Conservation (phyloP, 805 yeast species). For the Yarrowia sp. region DNA sequence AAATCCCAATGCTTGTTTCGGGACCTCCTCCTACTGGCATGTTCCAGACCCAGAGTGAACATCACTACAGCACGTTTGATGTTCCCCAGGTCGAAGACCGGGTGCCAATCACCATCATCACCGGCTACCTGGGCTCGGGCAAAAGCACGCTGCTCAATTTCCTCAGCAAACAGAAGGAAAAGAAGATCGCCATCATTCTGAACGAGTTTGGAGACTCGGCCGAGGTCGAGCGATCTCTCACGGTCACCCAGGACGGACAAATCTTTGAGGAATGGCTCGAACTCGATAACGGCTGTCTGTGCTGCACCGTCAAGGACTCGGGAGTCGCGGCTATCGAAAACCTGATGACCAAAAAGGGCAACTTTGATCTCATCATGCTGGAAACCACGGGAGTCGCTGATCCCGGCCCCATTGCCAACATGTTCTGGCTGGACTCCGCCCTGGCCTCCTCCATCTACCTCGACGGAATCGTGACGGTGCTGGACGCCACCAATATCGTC, state of each 20-base stretch:
- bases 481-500: slow-evolving; percentile 59
- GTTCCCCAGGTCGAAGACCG: slow-evolving; percentile 48
- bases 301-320: slow-evolving; percentile 94
- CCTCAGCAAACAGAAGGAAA: slow-evolving; percentile 68
- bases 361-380: slow-evolving; percentile 86
- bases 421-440: slow-evolving; percentile 98
- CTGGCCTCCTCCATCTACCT: slow-evolving; percentile 82
- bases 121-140: slow-evolving; percentile 96
- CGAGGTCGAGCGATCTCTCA: slow-evolving; percentile 85
- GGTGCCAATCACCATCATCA: slow-evolving; percentile 90
- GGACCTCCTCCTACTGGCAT: slow-evolving; percentile 34
- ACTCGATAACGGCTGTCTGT: slow-evolving; percentile 93
- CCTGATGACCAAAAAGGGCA: slow-evolving; percentile 71
- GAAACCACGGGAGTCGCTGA: slow-evolving; percentile 98
- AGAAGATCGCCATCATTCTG: slow-evolving; percentile 84
- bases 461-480: slow-evolving; percentile 84
- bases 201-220: slow-evolving; percentile 82
- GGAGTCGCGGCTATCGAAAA: slow-evolving; percentile 95
- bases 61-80: slow-evolving; percentile 30
- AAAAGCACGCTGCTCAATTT: slow-evolving; percentile 80
- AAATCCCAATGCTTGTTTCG: slow-evolving; percentile 28
- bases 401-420: slow-evolving; percentile 94
- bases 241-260: slow-evolving; percentile 63
- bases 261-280: slow-evolving; percentile 93
- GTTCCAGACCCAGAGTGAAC: slow-evolving; percentile 38